Base-by-base conservation (phyloP, 2,329 filamentous ascomycete species). In the Diaporthe helianthi region DNA sequence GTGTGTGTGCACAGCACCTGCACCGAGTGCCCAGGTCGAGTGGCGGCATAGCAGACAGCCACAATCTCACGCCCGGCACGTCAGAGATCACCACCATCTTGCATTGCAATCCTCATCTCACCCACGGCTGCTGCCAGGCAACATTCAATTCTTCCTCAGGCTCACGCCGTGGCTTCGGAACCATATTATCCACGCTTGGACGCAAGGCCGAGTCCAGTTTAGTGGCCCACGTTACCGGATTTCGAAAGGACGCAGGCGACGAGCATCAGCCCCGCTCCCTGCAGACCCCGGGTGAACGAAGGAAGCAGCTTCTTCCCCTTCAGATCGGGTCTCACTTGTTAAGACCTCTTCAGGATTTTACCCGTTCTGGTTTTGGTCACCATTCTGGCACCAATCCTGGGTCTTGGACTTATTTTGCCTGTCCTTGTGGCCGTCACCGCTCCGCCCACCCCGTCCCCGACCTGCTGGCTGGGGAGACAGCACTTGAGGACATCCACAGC, bases 211-310 rank as follows among this genome's bases (percentile, higher is more conserved):
- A n/a, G n/a, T 68, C 55, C 26, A 44, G 15, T 53, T 38, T 15
- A 15, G 13, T 44, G 17, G 61, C 38, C 36, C 22, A 33, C 22
- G n/a, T 33, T 33, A 53, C 61, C 52, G 29, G 10, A 41, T n/a
- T 33, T 29, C 46, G 41, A 36, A 60, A 69, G 63, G 63, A 67
- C 52, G 38, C n/a, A 61, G 46, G 38, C n/a, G 29, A 44, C 51
- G 41, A 66, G 33, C 54, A 53, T 19, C 63, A 41, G 68, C 63
- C 63, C 64, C 68, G 63, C 38, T 69, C n/a, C 5, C 26, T 61
- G 53, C 68, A 69, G 68, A 67, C 68, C 68, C 68, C 63, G 4
- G 46, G 22, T 67, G 53, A 38, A 53, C 36, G 33, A 69, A 55
- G 44, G 54, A 51, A 51, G 31, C 63, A 61, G 4, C 51, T 31